Percentiles rank a stretch among this genome's conserved stretches.
phyloP scores from a whole-genome alignment of 441 rosid genomes.

The Arabidopsis lyrata region DNA sequence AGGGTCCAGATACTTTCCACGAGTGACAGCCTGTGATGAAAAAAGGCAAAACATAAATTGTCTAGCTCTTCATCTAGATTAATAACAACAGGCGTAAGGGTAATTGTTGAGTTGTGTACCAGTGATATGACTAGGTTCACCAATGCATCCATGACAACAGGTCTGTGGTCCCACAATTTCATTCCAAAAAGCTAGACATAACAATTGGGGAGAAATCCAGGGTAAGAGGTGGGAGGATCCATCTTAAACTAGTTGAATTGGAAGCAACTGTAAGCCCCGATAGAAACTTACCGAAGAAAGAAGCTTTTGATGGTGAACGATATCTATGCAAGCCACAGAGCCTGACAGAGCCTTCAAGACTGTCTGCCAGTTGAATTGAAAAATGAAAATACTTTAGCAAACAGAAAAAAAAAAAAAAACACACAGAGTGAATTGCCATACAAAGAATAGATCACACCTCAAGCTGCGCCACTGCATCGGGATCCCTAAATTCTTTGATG shows the following conservation, averaged over 20 bases:
- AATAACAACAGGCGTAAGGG: neutral
- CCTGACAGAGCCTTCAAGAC: conserved; percentile 70
- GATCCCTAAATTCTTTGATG: conserved; percentile 49
- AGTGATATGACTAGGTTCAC: conserved; percentile 65
- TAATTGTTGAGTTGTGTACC: conserved; percentile 49
- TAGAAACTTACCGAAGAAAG: conserved; percentile 66
- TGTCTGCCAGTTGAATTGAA: conserved; percentile 47
- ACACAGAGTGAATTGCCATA: neutral
- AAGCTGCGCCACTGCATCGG: conserved; percentile 74
- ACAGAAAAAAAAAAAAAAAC: neutral
- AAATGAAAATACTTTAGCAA: conserved; percentile 7
- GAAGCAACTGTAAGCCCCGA: neutral
- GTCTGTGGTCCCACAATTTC: conserved; percentile 77
- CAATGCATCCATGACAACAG: conserved; percentile 78
- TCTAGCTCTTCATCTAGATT: neutral
- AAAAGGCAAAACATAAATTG: conserved; percentile 1
- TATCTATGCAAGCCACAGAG: conserved; percentile 70
- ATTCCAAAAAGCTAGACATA: conserved; percentile 66
- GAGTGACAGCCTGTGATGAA: conserved; percentile 64
- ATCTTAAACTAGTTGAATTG: neutral
- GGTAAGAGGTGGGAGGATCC: neutral
- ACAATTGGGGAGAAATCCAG: conserved; percentile 17
- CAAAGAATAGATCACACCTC: conserved; percentile 50
- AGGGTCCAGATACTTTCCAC: conserved; percentile 70
- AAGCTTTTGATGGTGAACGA: conserved; percentile 60